Base-by-base conservation (phyloP, 2,329 filamentous ascomycete species). In the Penicillium palitans region DNA sequence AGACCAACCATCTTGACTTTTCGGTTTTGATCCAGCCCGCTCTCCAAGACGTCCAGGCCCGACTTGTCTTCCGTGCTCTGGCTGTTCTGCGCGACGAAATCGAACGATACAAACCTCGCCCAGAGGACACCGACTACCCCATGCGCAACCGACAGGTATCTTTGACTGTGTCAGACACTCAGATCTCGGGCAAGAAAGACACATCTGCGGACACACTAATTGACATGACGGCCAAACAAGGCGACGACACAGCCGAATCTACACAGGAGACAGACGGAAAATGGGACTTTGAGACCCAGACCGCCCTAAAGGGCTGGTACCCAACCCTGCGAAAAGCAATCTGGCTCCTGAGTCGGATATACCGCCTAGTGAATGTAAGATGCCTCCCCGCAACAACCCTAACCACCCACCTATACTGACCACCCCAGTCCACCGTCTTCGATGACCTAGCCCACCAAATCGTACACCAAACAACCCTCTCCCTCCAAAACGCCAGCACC, bases 401-500 rank as follows among this genome's bases (percentile, higher is more conserved):
- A n/a, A 13, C 35, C 9, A 7, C 6, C 6, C 45, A 49, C 17
- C 7, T 40, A 41, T 35, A 53, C 61, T 70, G 54, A 71, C 60
- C 29, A 57, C 31, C 29, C 49, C 54, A 86, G 83, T 86, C 86
- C 57, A 85, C 83, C 24, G 85, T 89, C 41, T 89, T 89, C 67
- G 87, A 89, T 65, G 87, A 90, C 66, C 80, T 90, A 4, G 87
- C 88, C 6, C 88, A 90, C 70, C 87, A 87, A 68, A 95, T 98
- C 64, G 91, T 99, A 27, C 90, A 93, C 68, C 91, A 96, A 74
- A 95, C 93, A 2, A 97, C 93, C 0, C 79, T 88, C 52, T 92
- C 93, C 4, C 84, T 99, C 19, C 85, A 92, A 62, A 84, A 87
- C 51, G 93, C 91, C 29, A 90, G 92, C 65, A 79, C 83, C 6